Conservation (phyloP, 2,329 filamentous ascomycete species). For the Ophiosphaerella narmari region DNA sequence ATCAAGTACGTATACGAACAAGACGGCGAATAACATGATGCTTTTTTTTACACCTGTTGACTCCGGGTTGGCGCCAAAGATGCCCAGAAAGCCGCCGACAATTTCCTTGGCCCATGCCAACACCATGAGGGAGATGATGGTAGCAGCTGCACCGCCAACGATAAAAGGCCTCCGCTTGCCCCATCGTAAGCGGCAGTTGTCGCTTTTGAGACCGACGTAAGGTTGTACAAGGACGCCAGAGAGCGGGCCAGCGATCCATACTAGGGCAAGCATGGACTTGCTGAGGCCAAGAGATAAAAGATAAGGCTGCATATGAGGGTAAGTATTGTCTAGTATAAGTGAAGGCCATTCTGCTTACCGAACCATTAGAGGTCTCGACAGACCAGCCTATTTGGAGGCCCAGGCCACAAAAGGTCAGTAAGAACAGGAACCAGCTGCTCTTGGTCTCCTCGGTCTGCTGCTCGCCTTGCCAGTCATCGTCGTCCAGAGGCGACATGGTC, state of each 20-base stretch:
- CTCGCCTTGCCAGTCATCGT: slow-evolving; percentile 49
- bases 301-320: slow-evolving; percentile 48
- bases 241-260: slow-evolving; percentile 62
- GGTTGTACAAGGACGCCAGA: slow-evolving; percentile 60
- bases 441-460: slow-evolving; percentile 68
- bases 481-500: slow-evolving; percentile 37
- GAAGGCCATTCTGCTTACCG: slow-evolving; percentile 52
- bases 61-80: slow-evolving; percentile 73
- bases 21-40: slow-evolving; percentile 78
- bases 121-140: slow-evolving; percentile 55
- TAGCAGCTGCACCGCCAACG: slow-evolving; percentile 54
- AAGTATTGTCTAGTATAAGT: no score
- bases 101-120: slow-evolving; percentile 58
- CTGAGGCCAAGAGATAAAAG: slow-evolving; percentile 58
- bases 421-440: slow-evolving; percentile 81
- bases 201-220: slow-evolving; percentile 59
- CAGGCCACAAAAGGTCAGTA: slow-evolving; percentile 84
- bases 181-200: slow-evolving; percentile 54
- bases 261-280: slow-evolving; percentile 57
- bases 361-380: slow-evolving; percentile 91
- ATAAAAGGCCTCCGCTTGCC: slow-evolving; percentile 60
- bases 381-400: slow-evolving; percentile 94
- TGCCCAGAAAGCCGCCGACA: slow-evolving; percentile 66
- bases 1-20: slow-evolving; percentile 88
- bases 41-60: slow-evolving; percentile 66